Base-by-base conservation (phyloP, 2,329 filamentous ascomycete genomes). In the Clarireedia monteithiana region DNA sequence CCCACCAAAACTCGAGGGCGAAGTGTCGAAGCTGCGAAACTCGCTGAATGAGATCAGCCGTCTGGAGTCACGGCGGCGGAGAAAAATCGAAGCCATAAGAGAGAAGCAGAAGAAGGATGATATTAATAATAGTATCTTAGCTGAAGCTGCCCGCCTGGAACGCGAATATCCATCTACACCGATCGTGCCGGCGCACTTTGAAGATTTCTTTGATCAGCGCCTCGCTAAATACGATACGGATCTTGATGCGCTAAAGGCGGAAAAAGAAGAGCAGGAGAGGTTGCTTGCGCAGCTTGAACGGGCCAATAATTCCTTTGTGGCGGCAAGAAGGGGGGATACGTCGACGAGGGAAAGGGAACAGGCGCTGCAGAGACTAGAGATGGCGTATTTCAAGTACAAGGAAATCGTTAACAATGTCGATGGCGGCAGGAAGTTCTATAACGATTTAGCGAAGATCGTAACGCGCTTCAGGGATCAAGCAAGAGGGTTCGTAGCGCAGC, bases 331-430 rank as follows among this genome's bases (percentile, higher is more conserved):
- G 36, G 74, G 75, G 15, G 79, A 79, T 47, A 77, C 79, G 0
- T 82, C 81, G 5, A 81, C 78, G 2, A 80, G 78, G 58, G 91
- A 95, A 67, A 83, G 94, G 14, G 92, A 97, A 69, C 81, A 87
- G 63, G 91, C 90, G 0, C 73, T 99, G 49, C 94, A 99, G 71
- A 84, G 81, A 59, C 76, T 99, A 9, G 92, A 97, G 70, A 91
- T 88, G 61, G 92, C 90, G 0, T 97, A 95, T 69, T 84, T 91
- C 71, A 95, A 92, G 72, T 97, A 97, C 75, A 96, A 96, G 73
- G 92, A 99, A 70, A 89, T 97, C 56, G 84, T 96, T 56, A 89
- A 83, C 62, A 96, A 97, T 67, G 78, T 96, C 2, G 92, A 97
- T 62, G 89, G 88, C 0, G 94, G 90, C 0, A 79, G 92, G 53